Percentiles rank a stretch among this genome's conserved stretches.
These are phyloP conservation scores for Boletus sp. DNA, from an alignment of 768 basidiomycete species.

Conservation along the genomic window DNA sequence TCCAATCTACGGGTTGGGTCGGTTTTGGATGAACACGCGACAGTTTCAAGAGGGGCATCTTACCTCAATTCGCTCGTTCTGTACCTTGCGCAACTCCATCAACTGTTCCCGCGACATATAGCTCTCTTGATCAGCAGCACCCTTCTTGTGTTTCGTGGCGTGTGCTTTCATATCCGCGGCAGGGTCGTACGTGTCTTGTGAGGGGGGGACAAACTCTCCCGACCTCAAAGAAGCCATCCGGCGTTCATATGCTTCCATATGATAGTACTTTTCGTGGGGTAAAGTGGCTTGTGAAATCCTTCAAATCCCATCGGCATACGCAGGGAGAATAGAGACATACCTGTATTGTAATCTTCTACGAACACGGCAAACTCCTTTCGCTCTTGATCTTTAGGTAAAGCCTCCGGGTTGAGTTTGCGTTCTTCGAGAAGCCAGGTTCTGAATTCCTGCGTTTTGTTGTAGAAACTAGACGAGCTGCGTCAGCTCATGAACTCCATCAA, in stretches of 20 bases:
- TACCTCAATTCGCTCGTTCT: constrained; percentile 82
- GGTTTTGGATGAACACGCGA: neutral
- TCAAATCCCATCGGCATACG: neutral
- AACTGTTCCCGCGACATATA: constrained; percentile 79
- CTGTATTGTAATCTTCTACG: constrained; percentile 82
- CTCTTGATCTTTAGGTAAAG: constrained; percentile 77
- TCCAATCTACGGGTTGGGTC: constrained; percentile 46
- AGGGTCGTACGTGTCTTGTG: constrained; percentile 76
- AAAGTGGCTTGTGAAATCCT: constrained; percentile 61
- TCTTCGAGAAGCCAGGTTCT: constrained; percentile 93
- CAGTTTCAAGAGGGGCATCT: constrained; percentile 6
- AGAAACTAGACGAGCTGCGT: constrained; percentile 51
- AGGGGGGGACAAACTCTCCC: constrained; percentile 77
- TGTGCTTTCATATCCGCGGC: constrained; percentile 80
- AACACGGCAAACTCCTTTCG: constrained; percentile 83
- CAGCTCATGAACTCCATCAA: constrained; percentile 5
- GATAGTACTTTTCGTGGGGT: constrained; percentile 93
- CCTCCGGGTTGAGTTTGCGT: constrained; percentile 86
- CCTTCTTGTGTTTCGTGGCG: constrained; percentile 65
- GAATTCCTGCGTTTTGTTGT: constrained; percentile 82
- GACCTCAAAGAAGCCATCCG: constrained; percentile 81
- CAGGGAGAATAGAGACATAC: constrained; percentile 33
- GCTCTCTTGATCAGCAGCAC: constrained; percentile 61
- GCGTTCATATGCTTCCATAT: constrained; percentile 79
- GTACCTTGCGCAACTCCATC: constrained; percentile 75